Evolutionary conservation across 1,284 basidiomycete species (phyloP), one percentile per base, ranked within the genome.

Genomic region (Cryptococcus maquisensis): DNA sequence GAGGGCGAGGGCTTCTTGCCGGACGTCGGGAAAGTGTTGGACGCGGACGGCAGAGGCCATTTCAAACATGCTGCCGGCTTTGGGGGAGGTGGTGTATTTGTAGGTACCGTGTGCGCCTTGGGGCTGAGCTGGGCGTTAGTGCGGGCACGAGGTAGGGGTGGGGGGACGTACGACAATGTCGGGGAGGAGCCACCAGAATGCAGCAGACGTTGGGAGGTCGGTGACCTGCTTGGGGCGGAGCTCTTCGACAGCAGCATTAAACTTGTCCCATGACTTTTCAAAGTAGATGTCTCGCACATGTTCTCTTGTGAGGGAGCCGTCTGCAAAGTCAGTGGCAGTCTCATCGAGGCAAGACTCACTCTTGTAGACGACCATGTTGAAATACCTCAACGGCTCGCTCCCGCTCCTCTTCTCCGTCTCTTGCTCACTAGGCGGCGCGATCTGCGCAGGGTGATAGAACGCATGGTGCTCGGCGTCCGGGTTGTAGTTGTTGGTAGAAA

Each of bases 231-330:
- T 59, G 2, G 64, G 64, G 40, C 62, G 56, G 15, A 50, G 67
- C 1, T 55, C 50, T 47, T 70, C 81, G 13, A 90, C 81, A 15
- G 84, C 79, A 45, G 81, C 73, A 70, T 92, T 89, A 79, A 89
- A 94, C 28, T 72, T 75, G 45, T 79, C 75, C 91, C 91, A 94
- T 63, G 83, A 77, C 3, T 78, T 72, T 47, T 79, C 71, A 48
- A 83, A 84, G 69, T 86, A 84, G 48, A 77, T 75, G 71, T 94
- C 83, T 13, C 88, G 83, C 16, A 94, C 81, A 64, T 87, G 83
- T 67, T 94, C 88, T 39, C 92, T 82, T 0, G 87, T 85, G 6
- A 91, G 80, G 0, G 86, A 88, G 18, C 88, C 89, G 65, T 91
- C 91, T 78, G 88, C 86, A 74, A 47, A 55, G 20, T 55, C 45